Evolutionary conservation across 1,284 basidiomycete genomes (phyloP).

Genomic region (Pseudozyma sp.): DNA sequence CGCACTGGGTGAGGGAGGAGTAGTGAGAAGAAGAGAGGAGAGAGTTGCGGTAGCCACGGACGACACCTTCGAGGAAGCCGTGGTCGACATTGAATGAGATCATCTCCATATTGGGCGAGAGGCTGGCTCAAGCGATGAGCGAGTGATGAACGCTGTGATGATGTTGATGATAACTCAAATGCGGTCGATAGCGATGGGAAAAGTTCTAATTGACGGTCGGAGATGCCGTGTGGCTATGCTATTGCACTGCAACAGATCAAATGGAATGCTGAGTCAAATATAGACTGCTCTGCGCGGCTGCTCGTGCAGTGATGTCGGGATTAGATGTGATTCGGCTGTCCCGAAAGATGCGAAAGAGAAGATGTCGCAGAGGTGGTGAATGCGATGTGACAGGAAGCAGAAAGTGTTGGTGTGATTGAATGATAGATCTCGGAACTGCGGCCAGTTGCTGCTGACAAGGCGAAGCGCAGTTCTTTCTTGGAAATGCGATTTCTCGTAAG

Average conservation of each 20-base stretch:
- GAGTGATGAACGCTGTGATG: background rate
- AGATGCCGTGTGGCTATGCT: background rate
- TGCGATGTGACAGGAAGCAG: background rate
- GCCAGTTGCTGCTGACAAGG: slow-evolving; percentile 2
- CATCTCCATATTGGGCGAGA: slow-evolving; percentile 59
- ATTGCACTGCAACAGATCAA: background rate
- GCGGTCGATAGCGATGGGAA: background rate
- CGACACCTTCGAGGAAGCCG: slow-evolving; percentile 77
- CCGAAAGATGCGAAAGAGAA: background rate
- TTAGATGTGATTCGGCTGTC: background rate
- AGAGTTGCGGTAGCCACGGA: slow-evolving; percentile 93
- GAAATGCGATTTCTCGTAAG: background rate
- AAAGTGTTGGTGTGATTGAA: slow-evolving; percentile 4
- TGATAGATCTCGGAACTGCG: background rate
- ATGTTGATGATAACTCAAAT: background rate
- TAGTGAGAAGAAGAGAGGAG: slow-evolving; percentile 90
- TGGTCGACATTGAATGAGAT: slow-evolving; percentile 66
- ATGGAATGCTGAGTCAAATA: background rate
- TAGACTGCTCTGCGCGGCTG: background rate
- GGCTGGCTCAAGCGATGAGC: background rate
- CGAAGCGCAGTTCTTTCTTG: too few species aligned
- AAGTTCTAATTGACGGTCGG: background rate
- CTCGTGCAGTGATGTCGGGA: background rate
- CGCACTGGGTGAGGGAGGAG: slow-evolving; percentile 94
- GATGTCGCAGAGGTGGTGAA: background rate